Evolutionary conservation across 148 eudicot genomes (phyloP), one percentile per base, ranked within the genome.

Genomic region (Rheum nobile): DNA sequence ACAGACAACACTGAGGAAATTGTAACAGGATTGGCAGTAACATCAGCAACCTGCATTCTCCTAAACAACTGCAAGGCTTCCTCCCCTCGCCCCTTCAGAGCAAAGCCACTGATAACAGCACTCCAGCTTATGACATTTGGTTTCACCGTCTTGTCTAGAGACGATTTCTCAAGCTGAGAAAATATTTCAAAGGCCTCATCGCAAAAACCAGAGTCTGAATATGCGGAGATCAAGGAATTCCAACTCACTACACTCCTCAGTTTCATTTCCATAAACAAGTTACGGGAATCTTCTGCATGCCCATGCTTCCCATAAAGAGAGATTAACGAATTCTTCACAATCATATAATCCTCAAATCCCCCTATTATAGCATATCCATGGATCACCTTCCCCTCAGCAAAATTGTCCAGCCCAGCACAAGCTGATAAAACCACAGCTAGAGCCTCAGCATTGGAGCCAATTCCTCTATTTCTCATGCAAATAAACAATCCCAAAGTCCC

Each of bases 191-290:
- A 82, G 1, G 93, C 90, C 78, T 89, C 87, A 34, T 87, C 87
- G 77, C 88, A 86, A 4, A 79, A 79, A 19, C 93, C 90, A 69
- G 79, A 78, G 73, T 85, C 87, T 21, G 88, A 80, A 85, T 81
- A 83, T n/a, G 84, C 84, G 19, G 93, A 82, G 72, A 89, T 87
- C 74, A 89, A 80, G 54, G 86, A 84, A 61, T 89, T 89, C 93
- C 90, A 87, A 79, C 85, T 87, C 61, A 84, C 85, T 61, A 85
- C 35, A 79, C 79, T 83, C 78, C 83, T 89, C n/a, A 4, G 38
- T 78, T 85, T 59, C 69, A 84, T 79, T 72, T 74, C 82, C 12
- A 80, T 76, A 76, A 89, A 87, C 70, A 89, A 71, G 74, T 48
- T 70, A 67, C 76, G 79, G 14, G 90, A 88, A 65, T 78, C 79